Evolutionary conservation across 306 rosid genomes (phyloP).

Genomic region (Pterocarpus santalinus): DNA sequence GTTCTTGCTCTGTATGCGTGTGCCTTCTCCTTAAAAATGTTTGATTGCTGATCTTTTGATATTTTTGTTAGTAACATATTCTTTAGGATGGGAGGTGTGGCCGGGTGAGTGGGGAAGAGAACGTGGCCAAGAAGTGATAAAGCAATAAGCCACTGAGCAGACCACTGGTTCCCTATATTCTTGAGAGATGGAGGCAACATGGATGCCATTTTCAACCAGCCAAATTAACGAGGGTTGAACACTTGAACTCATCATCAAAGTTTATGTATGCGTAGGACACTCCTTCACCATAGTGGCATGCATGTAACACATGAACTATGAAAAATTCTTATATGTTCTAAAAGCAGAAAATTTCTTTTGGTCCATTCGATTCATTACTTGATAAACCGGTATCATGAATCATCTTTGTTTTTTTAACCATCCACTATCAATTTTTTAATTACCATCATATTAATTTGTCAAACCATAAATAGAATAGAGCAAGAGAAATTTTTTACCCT

Average conservation of each 20-base stretch:
- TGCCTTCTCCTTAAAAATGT: not conserved
- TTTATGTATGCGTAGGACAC: conserved; percentile 2
- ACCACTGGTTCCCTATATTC: not conserved
- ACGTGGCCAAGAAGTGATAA: not conserved
- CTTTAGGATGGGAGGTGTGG: not conserved
- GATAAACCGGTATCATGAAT: too few species aligned
- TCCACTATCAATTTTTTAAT: too few species aligned
- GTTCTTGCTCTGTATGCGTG: too few species aligned
- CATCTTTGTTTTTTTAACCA: too few species aligned
- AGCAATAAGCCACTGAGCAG: not conserved
- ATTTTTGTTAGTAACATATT: not conserved
- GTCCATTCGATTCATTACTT: too few species aligned
- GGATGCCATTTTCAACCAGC: not conserved
- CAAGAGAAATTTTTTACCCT: too few species aligned
- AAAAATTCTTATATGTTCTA: not conserved
- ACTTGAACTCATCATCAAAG: not conserved
- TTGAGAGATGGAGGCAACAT: not conserved
- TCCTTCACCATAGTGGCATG: not conserved
- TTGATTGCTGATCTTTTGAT: not conserved
- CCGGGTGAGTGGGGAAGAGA: conserved; percentile 5
- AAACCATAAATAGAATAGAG: too few species aligned
- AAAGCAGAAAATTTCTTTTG: too few species aligned
- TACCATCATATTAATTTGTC: too few species aligned
- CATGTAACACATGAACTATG: conserved; percentile 16
- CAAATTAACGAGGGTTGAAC: conserved; percentile 18